Base-by-base conservation (phyloP, 306 rosid genomes). In the Prunus mongolica region DNA sequence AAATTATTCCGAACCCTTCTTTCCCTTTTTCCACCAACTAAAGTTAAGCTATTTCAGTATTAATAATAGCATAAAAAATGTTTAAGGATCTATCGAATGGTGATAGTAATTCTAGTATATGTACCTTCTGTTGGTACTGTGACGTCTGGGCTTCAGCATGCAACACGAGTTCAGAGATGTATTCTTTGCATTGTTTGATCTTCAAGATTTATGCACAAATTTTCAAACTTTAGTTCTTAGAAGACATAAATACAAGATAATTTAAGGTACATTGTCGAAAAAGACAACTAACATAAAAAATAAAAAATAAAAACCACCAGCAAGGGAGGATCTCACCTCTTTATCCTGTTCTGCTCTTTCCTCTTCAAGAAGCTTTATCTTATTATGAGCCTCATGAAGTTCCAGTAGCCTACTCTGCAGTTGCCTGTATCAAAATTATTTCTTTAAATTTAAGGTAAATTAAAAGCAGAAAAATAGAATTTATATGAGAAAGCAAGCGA, bases 81-180 rank as follows among this genome's bases (percentile, higher is more conserved):
- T 27, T 27, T 15, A 62, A 20, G 20, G 16, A 47, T 63, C 22
- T 34, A 25, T 60, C 22, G 56, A 24, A 46, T 49, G 3, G 6
- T 12, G 44, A 57, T 16, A 32, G 13, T 20, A 50, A 46, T 28
- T 50, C 51, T 80, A 74, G 52, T 20, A 77, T 20, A 58, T 49
- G 51, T 84, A 92, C 98, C 97, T 95, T 90, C 83, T 95, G 97
- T 83, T 92, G 98, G 86, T 95, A 92, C 82, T 90, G 96, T 64
- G 81, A 78, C 63, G 97, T 85, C 79, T 95, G 98, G 79, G 98
- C 97, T 80, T 95, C 97, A 61, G 97, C 96, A 81, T 92, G 98
- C 88, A 95, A 71, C 73, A 92, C 82, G 81, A 95, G 86, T 78
- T 95, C 98, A 12, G 90, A 81, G 78, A 92, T 86, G 80, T 95